Conservation (phyloP, 495 filamentous ascomycete genomes). For the Aspergillus avenaceus region DNA sequence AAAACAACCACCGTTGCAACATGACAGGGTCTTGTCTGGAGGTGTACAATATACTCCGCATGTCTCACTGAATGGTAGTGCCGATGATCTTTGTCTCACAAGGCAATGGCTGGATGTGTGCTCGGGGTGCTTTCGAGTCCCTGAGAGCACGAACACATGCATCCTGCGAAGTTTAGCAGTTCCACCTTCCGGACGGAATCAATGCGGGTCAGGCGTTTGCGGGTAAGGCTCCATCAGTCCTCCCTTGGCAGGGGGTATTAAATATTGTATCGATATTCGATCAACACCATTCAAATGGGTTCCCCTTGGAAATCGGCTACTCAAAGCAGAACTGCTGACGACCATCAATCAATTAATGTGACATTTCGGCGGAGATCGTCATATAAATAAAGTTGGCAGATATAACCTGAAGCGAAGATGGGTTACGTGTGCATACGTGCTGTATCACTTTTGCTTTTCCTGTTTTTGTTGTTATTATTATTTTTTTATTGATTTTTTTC, state of each 20-base stretch:
- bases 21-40: too few relatives aligned
- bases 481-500: too few relatives aligned
- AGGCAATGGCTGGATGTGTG: background rate
- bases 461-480: too few relatives aligned
- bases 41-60: background rate
- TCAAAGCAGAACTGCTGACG: background rate
- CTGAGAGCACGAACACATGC: background rate
- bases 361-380: background rate
- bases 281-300: background rate
- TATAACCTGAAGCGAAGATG: background rate
- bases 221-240: background rate
- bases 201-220: background rate
- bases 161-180: background rate
- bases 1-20: too few relatives aligned
- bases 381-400: background rate
- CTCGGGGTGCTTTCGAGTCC: background rate
- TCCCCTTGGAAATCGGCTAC: too few relatives aligned
- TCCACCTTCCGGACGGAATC: slow-evolving; percentile 5
- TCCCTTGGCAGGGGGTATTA: background rate
- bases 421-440: background rate
- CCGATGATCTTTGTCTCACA: background rate
- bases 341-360: background rate
- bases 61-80: background rate
- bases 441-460: too few relatives aligned
- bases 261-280: background rate